Base-by-base conservation (phyloP, 2,329 filamentous ascomycete species). In the Sarocladium kiliense region DNA sequence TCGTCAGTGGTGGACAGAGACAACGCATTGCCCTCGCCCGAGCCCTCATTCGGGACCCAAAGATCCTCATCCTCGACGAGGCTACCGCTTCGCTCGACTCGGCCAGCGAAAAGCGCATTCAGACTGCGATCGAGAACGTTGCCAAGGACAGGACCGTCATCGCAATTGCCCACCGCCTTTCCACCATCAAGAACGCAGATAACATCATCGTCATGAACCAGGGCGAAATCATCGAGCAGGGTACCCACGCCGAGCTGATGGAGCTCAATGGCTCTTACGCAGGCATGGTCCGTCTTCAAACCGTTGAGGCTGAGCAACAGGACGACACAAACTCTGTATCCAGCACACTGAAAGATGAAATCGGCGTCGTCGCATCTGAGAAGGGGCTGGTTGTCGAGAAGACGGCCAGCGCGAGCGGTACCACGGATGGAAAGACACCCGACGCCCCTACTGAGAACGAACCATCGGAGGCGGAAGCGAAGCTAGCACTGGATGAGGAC, bases 141-240 rank as follows among this genome's bases (percentile, higher is more conserved):
- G 64, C 74, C 2, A 71, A 75, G 54, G 76, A 78, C 54, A 75
- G 85, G 23, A 88, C 86, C 0, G 84, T 86, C 0, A 81, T 89
- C 55, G 76, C 84, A 16, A 85, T 89, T 58, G 85, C 86, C 0
- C 83, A 86, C 65, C 73, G 82, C 2, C 68, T 86, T 1, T 82
- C 79, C 0, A 85, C 82, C 0, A 82, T 85, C 58, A 79, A 77
- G 62, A 77, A 82, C 54, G 85, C 86, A 0, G 82, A 89, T 61
- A 80, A 82, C 58, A 88, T 89, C 56, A 73, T 88, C 19, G 85
- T 89, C 18, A 75, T 88, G 64, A 75, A 80, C 14, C 72, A 78
- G 54, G 86, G 86, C 0, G 67, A 75, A 49, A 77, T 86, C 3
- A 71, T 85, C 11, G 86, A 89, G 65, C 75, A 85, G 62, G 86